These are phyloP conservation scores for Batrachochytrium dendrobatidis DNA, from an alignment of 371 early-diverging fungal species.

Conservation along the genomic window DNA sequence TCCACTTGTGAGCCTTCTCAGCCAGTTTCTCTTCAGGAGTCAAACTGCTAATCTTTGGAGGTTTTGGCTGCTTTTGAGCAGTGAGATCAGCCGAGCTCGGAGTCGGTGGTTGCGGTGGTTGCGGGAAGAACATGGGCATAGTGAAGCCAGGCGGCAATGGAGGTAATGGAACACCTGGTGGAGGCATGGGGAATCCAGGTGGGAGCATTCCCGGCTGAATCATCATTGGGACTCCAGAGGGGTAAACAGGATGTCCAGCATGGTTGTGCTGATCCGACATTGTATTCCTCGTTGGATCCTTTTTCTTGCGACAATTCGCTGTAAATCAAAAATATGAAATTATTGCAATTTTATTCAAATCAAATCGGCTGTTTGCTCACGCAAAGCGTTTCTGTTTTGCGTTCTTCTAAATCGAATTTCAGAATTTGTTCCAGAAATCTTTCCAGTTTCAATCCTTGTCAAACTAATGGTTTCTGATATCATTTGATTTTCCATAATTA, in stretches of 20 bases:
- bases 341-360: too few species aligned
- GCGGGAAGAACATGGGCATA: background rate
- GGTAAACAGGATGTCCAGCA: slow-evolving; percentile 10
- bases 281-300: too few species aligned
- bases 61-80: slow-evolving; percentile 5
- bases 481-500: too few species aligned
- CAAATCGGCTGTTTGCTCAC: too few species aligned
- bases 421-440: too few species aligned
- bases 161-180: background rate
- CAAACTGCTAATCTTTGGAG: slow-evolving; percentile 5
- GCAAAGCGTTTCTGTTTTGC: too few species aligned
- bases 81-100: background rate
- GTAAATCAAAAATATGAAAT: too few species aligned
- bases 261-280: too few species aligned
- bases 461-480: too few species aligned
- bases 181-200: slow-evolving; percentile 6
- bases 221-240: background rate
- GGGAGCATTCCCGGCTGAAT: background rate
- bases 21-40: slow-evolving; percentile 25
- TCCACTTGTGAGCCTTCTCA: slow-evolving; percentile 67
- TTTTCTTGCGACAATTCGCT: too few species aligned
- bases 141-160: background rate
- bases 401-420: too few species aligned
- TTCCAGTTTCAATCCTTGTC: too few species aligned
- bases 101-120: background rate